A percentile compares a stretch with the other conserved stretches of the same genome.
Evolutionary conservation across 2,329 filamentous ascomycete species (phyloP).

Genomic region (Pyrenophora teres): DNA sequence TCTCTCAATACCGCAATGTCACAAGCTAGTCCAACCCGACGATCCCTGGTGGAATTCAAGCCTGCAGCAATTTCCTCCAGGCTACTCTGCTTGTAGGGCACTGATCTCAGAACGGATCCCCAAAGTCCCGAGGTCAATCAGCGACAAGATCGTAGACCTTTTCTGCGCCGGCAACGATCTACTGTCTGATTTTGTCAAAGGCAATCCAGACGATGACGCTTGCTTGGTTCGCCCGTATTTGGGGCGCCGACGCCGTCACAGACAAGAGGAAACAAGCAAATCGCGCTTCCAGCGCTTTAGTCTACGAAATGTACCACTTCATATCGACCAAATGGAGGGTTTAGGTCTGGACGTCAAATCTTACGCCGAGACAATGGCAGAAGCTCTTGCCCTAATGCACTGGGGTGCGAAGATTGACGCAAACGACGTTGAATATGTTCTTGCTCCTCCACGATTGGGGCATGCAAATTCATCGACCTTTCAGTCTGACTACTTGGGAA

Average conservation of each 20-base stretch:
- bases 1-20: slow-evolving; percentile 18
- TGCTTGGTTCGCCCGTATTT: slow-evolving; percentile 59
- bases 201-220: slow-evolving; percentile 41
- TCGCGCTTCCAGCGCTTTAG: slow-evolving; percentile 37
- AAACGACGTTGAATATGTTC: slow-evolving; percentile 62
- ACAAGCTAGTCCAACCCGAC: slow-evolving; percentile 13
- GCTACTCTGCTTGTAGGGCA: slow-evolving; percentile 17
- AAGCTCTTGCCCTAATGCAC: slow-evolving; percentile 57
- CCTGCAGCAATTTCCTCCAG: slow-evolving; percentile 14
- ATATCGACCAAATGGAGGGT: slow-evolving; percentile 57
- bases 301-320: slow-evolving; percentile 54
- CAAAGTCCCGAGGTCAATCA: slow-evolving; percentile 12
- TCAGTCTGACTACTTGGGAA: slow-evolving; percentile 9
- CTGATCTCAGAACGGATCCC: slow-evolving; percentile 18
- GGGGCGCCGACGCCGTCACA: slow-evolving; percentile 43
- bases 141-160: slow-evolving; percentile 20
- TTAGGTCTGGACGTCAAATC: slow-evolving; percentile 42
- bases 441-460: slow-evolving; percentile 38
- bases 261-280: slow-evolving; percentile 2
- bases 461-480: neutral
- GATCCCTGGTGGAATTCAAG: slow-evolving; percentile 11
- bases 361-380: slow-evolving; percentile 56
- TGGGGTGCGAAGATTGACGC: slow-evolving; percentile 57
- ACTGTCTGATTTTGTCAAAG: slow-evolving; percentile 16
- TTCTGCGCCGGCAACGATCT: slow-evolving; percentile 15